Base-by-base conservation (phyloP, 192 early-diverging fungal species). In the Thamnidium elegans region DNA sequence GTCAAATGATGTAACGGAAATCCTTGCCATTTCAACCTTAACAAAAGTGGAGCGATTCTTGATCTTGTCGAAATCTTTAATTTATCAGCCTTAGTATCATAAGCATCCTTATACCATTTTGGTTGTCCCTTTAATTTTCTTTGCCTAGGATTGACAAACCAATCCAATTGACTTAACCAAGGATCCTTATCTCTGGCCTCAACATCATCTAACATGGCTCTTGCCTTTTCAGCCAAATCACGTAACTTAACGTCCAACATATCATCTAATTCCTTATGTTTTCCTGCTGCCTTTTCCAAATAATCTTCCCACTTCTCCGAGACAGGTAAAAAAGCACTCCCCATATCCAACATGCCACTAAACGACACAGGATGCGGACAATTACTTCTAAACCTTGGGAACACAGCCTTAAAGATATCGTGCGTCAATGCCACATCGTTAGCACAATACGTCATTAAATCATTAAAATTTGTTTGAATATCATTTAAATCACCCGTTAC, bases 341-440 rank as follows among this genome's bases (percentile, higher is more conserved):
- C 86, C 93, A 99, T 96, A 46, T 89, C 83, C 55, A 96, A 55
- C 67, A 92, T 90, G 0, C 97, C 97, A 3, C 89, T 87, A 78
- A 99, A 94, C 31, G 94, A 94, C 39, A 88, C 92, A 3, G 95
- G 94, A 63, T 96, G 95, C 14, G 97, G 97, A 65, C 95, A 97
- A 48, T 92, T 92, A 19, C 79, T 45, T 19, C 73, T 63, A 69
- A 89, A 99, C 36, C 74, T 76, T 19, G 90, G 89, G 1, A 91
- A 86, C 1, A 93, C 82, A 23, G 66, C 62, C 46, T 75, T 71
- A 61, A 86, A 96, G 15, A 99, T 83, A 30, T 74, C 62, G 34
- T 88, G 86, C 1, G 97, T 97, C 13, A 84, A 78, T 0, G 60
- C 59, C 0, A 97, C 95, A 73, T 99, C 97, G n/a, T 66, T 72